Conservation (phyloP, 331 rosid genomes). For the Rhamnella rubrinervis region DNA sequence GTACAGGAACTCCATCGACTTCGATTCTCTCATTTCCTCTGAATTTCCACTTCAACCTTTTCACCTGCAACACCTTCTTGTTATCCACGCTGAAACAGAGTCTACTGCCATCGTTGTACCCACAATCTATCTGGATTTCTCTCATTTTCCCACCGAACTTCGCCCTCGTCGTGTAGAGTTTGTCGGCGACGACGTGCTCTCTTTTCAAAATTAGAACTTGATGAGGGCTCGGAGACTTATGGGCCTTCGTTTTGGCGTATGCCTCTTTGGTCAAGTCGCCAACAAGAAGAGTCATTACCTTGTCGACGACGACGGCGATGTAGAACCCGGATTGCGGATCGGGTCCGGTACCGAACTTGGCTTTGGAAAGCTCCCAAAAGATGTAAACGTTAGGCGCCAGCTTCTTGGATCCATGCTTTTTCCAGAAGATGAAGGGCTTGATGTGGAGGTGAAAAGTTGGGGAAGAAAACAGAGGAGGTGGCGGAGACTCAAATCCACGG, state of each 20-base stretch:
- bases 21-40: slow-evolving; percentile 75
- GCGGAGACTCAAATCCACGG: slow-evolving; percentile 63
- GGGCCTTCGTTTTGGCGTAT: slow-evolving; percentile 51
- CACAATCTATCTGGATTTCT: slow-evolving; percentile 66
- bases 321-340: slow-evolving; percentile 72
- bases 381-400: slow-evolving; percentile 49
- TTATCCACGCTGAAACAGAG: slow-evolving; percentile 63
- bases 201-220: slow-evolving; percentile 55
- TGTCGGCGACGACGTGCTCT: slow-evolving; percentile 66
- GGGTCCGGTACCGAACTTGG: slow-evolving; percentile 55
- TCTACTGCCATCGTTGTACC: slow-evolving; percentile 42
- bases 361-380: slow-evolving; percentile 73
- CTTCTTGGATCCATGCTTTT: slow-evolving; percentile 63
- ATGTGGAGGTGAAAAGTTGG: slow-evolving; percentile 54
- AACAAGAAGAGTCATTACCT: slow-evolving; percentile 54
- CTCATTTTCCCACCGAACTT: slow-evolving; percentile 61
- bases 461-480: slow-evolving; percentile 26
- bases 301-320: slow-evolving; percentile 64
- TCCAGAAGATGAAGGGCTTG: slow-evolving; percentile 86
- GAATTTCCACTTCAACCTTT: slow-evolving; percentile 82
- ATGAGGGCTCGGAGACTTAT: slow-evolving; percentile 26
- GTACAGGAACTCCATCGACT: slow-evolving; percentile 63
- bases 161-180: slow-evolving; percentile 55
- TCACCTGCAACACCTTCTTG: slow-evolving; percentile 56
- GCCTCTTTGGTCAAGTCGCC: slow-evolving; percentile 68